Evolutionary conservation across 1,284 basidiomycete genomes (phyloP).

Genomic region (Cerioporus squamosus): DNA sequence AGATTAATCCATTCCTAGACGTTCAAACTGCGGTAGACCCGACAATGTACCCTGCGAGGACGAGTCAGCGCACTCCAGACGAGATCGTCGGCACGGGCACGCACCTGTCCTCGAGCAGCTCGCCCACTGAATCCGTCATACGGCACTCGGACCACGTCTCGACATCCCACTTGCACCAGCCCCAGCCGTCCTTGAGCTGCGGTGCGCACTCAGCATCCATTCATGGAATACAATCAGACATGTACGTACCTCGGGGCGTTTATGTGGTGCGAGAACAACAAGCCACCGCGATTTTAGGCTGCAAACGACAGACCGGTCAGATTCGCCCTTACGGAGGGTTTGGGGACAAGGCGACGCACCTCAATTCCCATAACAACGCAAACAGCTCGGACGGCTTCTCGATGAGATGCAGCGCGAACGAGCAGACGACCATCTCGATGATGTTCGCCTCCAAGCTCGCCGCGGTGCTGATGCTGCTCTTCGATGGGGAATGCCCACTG

Average conservation of each 20-base stretch:
- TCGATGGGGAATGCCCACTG: conserved; percentile 10
- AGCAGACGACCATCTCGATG: conserved; percentile 70
- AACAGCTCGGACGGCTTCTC: conserved; percentile 66
- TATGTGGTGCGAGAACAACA: conserved; percentile 72
- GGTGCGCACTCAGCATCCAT: background rate
- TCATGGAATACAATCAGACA: background rate
- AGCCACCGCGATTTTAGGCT: conserved; percentile 67
- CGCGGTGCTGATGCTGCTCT: background rate
- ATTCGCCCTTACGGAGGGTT: background rate
- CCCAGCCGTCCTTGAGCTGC: conserved; percentile 77
- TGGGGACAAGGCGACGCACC: conserved; percentile 19
- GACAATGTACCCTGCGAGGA: conserved; percentile 48
- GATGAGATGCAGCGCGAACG: conserved; percentile 74
- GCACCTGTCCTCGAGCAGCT: conserved; percentile 61
- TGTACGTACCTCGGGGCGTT: conserved; percentile 67
- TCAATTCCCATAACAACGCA: conserved; percentile 63
- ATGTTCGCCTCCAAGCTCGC: conserved; percentile 3
- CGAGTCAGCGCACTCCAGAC: background rate
- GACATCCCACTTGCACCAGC: conserved; percentile 72
- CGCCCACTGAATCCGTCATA: conserved; percentile 46
- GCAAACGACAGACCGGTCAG: background rate
- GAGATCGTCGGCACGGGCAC: conserved; percentile 17
- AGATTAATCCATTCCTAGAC: background rate
- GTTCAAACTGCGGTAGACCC: conserved; percentile 43
- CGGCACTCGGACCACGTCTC: conserved; percentile 53